Evolutionary conservation across 495 filamentous ascomycete species (phyloP).

Genomic region (Oidiodendron maius): DNA sequence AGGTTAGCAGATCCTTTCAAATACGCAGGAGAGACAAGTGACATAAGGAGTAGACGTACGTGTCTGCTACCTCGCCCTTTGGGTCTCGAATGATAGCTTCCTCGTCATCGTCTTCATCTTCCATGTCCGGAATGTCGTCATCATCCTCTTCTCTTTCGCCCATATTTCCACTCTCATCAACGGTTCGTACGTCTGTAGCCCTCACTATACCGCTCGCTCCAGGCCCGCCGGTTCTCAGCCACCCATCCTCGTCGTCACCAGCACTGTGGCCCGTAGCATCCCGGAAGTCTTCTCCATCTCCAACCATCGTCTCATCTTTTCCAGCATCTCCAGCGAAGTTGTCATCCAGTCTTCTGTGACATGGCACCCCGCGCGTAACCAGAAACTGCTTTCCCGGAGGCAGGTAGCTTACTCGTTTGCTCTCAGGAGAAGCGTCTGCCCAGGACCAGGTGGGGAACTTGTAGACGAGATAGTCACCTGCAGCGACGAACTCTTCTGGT

Average conservation of each 20-base stretch:
- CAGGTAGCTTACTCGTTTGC: conserved; percentile 74
- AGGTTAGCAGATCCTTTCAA: no score
- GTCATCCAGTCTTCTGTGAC: conserved; percentile 83
- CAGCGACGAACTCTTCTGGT: conserved; percentile 92
- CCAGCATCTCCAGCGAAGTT: conserved; percentile 86
- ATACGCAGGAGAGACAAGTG: no score
- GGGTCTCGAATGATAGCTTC: conserved; percentile 91
- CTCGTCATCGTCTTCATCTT: conserved; percentile 94
- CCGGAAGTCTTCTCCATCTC: conserved; percentile 63
- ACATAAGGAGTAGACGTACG: conserved; percentile 52
- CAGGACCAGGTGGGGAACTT: conserved; percentile 99
- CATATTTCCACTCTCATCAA: conserved; percentile 74
- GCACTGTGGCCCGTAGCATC: conserved; percentile 34
- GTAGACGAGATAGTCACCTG: conserved; percentile 97
- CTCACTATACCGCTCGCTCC: conserved; percentile 66
- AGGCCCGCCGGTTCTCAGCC: conserved; percentile 79
- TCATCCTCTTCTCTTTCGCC: conserved; percentile 73
- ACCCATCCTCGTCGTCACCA: conserved; percentile 75
- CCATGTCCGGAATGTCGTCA: conserved; percentile 96
- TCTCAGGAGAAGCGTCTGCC: conserved; percentile 73
- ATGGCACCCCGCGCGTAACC: conserved; percentile 89
- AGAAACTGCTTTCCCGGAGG: conserved; percentile 92
- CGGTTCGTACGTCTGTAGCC: conserved; percentile 73
- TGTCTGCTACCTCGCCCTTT: conserved; percentile 51
- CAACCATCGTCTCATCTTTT: conserved; percentile 75